These are phyloP conservation scores for Dispira simplex DNA, from an alignment of 192 early-diverging fungal genomes.

Conservation along the genomic window DNA sequence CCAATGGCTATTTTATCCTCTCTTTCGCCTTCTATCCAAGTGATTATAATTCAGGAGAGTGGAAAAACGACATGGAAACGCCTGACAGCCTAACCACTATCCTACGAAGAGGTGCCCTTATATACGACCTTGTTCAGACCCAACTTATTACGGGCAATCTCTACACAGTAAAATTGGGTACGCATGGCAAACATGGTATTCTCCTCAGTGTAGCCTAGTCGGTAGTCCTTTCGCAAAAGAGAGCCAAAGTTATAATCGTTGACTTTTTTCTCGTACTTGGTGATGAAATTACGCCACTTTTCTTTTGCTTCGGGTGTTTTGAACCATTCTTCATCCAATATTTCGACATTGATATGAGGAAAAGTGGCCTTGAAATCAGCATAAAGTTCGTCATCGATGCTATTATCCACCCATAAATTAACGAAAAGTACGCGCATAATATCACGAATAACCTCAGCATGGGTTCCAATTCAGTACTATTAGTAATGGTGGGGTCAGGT, in stretches of 20 bases:
- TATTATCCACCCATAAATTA: slow-evolving; percentile 12
- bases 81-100: neutral
- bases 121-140: slow-evolving; percentile 42
- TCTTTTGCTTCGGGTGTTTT: slow-evolving; percentile 67
- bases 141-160: slow-evolving; percentile 81
- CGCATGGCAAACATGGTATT: slow-evolving; percentile 84
- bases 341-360: slow-evolving; percentile 52
- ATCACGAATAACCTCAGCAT: no score
- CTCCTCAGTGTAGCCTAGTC: slow-evolving; percentile 65
- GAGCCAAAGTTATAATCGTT: slow-evolving; percentile 91
- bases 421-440: neutral
- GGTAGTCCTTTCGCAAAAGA: slow-evolving; percentile 58
- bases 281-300: slow-evolving; percentile 80
- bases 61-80: no score
- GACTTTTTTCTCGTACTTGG: slow-evolving; percentile 73
- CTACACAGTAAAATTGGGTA: slow-evolving; percentile 82
- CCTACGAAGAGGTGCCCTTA: neutral
- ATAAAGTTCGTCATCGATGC: slow-evolving; percentile 75
- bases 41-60: no score
- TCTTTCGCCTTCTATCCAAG: no score
- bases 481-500: no score
- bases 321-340: slow-evolving; percentile 65
- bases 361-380: slow-evolving; percentile 60
- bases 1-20: no score
- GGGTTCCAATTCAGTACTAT: no score